Percentiles rank a stretch among this genome's conserved stretches.
phyloP scores from a whole-genome alignment of 202 grass and related monocot species.

The Panicum virgatum region DNA sequence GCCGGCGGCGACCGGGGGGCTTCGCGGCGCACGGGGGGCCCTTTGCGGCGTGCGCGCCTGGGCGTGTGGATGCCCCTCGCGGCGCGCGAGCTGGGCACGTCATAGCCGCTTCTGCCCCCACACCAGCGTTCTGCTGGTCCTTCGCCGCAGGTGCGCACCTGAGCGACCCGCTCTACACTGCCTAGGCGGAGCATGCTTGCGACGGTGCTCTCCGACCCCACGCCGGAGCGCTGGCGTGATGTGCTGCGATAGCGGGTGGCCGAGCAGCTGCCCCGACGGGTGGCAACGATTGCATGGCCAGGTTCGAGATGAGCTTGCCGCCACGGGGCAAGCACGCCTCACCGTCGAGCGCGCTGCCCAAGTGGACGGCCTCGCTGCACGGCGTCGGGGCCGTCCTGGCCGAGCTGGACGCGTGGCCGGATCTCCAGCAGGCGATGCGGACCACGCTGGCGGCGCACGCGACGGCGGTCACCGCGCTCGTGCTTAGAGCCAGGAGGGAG shows the following conservation, averaged over 20 bases:
- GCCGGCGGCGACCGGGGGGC: too few species aligned
- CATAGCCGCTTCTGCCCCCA: too few species aligned
- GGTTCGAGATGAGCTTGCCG: neutral
- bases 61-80: too few species aligned
- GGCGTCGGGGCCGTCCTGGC: neutral
- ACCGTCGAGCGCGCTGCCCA: neutral
- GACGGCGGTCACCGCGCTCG: neutral
- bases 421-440: neutral
- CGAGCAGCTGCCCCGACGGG: neutral
- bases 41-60: too few species aligned
- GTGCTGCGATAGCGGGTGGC: constrained; percentile 1
- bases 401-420: constrained; percentile 7
- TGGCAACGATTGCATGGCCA: neutral
- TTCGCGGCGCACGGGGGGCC: too few species aligned
- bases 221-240: neutral
- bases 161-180: constrained; percentile 34
- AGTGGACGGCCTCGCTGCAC: neutral
- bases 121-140: constrained; percentile 45
- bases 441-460: neutral
- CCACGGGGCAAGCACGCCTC: neutral
- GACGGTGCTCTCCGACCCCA: constrained; percentile 18
- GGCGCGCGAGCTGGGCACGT: too few species aligned
- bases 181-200: constrained; percentile 40
- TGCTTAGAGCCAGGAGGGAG: neutral
- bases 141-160: neutral